A percentile compares a stretch with the other conserved stretches of the same genome.
Evolutionary conservation across 73 alveolate species (phyloP).

Genomic region (Paramecium caudatum): DNA sequence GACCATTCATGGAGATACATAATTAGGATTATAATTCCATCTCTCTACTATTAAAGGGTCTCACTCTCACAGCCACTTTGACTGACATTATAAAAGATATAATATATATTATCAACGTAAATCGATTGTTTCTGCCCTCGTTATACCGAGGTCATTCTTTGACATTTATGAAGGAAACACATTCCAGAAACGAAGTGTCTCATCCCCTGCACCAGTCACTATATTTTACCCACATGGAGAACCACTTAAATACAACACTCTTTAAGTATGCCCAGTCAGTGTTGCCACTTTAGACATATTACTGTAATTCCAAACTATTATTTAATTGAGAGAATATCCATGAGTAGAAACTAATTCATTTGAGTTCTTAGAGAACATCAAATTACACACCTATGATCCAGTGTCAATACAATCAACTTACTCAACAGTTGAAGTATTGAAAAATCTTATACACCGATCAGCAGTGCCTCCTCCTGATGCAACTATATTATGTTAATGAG

Average conservation of each 20-base stretch:
- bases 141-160: conserved; percentile 43
- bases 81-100: conserved; percentile 87
- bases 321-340: conserved; percentile 74
- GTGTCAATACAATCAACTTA: conserved; percentile 90
- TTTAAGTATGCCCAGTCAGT: conserved; percentile 95
- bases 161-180: conserved; percentile 86
- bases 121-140: conserved; percentile 69
- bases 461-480: conserved; percentile 99
- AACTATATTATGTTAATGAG: conserved; percentile 91
- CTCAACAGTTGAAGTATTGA: conserved; percentile 92
- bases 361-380: conserved; percentile 74
- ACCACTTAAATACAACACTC: conserved; percentile 95
- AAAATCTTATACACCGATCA: conserved; percentile 94
- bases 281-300: conserved; percentile 91
- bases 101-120: conserved; percentile 43
- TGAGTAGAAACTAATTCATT: conserved; percentile 72
- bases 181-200: conserved; percentile 97
- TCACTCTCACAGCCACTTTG: conserved; percentile 98
- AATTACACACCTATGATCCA: conserved; percentile 81
- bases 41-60: conserved; percentile 98
- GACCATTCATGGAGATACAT: conserved; percentile 87
- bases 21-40: conserved; percentile 85
- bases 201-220: conserved; percentile 99
- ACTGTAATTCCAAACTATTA: conserved; percentile 96
- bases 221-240: conserved; percentile 96